Evolutionary conservation across 257 asterid species (phyloP).

Genomic region (Nemophila menziesii): DNA sequence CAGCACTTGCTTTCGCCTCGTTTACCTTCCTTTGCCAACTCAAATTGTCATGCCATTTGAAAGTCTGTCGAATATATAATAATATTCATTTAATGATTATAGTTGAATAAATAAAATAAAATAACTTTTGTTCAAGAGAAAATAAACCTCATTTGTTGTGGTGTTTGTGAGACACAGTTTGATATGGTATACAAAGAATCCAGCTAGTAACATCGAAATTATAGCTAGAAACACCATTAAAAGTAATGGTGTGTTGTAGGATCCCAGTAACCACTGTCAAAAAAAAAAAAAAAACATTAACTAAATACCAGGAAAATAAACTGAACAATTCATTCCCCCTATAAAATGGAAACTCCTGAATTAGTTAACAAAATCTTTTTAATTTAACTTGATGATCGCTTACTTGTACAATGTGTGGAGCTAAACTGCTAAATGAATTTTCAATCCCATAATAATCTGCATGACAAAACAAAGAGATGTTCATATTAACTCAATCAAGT

Average conservation of each 20-base stretch:
- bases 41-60: constrained; percentile 86
- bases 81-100: too few relatives aligned
- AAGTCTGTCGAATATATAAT: too few relatives aligned
- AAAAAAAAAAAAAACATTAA: neutral
- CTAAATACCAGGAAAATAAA: constrained; percentile 1
- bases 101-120: too few relatives aligned
- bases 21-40: constrained; percentile 74
- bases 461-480: constrained; percentile 12
- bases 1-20: constrained; percentile 84
- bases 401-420: constrained; percentile 80
- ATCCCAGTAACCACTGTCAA: constrained; percentile 77
- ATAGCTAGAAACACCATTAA: constrained; percentile 73
- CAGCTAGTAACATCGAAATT: constrained; percentile 61
- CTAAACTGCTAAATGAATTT: constrained; percentile 58
- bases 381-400: neutral
- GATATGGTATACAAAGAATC: constrained; percentile 84
- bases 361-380: neutral
- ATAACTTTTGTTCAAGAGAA: neutral
- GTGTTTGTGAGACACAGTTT: constrained; percentile 85
- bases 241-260: constrained; percentile 83
- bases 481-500: constrained; percentile 12
- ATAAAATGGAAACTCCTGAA: neutral
- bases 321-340: neutral
- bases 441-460: constrained; percentile 89
- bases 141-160: constrained; percentile 82